Conservation (phyloP, 345 rosid species). For the Luvunga scandens region DNA sequence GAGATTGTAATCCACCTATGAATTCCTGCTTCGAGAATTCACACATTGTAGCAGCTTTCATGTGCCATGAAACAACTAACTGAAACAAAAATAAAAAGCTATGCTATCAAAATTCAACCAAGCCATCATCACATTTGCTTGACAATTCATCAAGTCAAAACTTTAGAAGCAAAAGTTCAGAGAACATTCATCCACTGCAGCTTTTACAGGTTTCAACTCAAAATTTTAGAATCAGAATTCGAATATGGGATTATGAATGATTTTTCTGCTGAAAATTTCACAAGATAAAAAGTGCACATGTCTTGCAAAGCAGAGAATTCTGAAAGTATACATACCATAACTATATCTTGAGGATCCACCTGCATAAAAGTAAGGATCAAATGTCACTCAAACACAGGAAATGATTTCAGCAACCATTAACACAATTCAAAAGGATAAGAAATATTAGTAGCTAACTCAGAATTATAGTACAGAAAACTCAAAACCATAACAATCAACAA, state of each 20-base stretch:
- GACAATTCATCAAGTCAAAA: neutral
- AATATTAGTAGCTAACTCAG: neutral
- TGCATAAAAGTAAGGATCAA: slow-evolving; percentile 31
- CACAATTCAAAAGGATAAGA: neutral
- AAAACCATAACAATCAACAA: neutral
- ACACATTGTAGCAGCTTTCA: slow-evolving; percentile 98
- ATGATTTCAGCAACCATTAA: neutral
- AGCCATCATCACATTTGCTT: neutral
- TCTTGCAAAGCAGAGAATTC: neutral
- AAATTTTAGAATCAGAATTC: neutral
- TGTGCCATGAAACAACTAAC: slow-evolving; percentile 99
- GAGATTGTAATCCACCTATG: slow-evolving; percentile 69
- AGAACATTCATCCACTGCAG: neutral
- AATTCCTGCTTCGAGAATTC: slow-evolving; percentile 94
- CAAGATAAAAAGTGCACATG: neutral
- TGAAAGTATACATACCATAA: slow-evolving; percentile 55
- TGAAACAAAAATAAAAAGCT: slow-evolving; percentile 29
- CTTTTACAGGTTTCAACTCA: neutral
- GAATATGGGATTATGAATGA: neutral
- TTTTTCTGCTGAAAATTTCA: neutral
- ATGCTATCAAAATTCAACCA: slow-evolving; percentile 1
- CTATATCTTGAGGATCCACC: slow-evolving; percentile 99
- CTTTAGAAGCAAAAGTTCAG: neutral
- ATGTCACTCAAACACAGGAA: slow-evolving; percentile 17
- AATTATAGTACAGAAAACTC: neutral